Percentiles rank a stretch among this genome's conserved stretches.
These are phyloP conservation scores for Berberis thunbergii DNA, from an alignment of 164 flowering plant genomes.

Conservation along the genomic window DNA sequence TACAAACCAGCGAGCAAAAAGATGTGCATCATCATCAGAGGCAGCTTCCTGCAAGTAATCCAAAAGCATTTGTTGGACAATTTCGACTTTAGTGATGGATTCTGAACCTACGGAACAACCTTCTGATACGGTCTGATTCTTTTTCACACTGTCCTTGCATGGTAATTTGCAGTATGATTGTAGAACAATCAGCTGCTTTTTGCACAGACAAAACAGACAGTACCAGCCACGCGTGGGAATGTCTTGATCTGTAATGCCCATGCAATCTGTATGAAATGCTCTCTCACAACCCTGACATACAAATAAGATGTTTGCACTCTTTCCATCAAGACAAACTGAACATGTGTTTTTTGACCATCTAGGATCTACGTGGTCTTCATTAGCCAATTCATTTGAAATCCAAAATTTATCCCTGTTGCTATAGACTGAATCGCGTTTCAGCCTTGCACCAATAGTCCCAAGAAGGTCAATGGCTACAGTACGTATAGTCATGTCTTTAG, in stretches of 20 bases:
- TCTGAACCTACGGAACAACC: slow-evolving; percentile 27
- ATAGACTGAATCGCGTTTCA: slow-evolving; percentile 73
- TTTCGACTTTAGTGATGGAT: slow-evolving; percentile 42
- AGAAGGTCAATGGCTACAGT: slow-evolving; percentile 88
- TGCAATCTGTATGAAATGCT: slow-evolving; percentile 75
- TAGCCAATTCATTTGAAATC: slow-evolving; percentile 51
- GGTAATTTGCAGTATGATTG: slow-evolving; percentile 61
- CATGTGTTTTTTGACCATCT: slow-evolving; percentile 47
- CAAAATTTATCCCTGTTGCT: slow-evolving; percentile 57
- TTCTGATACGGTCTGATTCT: slow-evolving; percentile 13
- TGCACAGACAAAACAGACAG: slow-evolving; percentile 69
- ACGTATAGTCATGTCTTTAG: slow-evolving; percentile 79
- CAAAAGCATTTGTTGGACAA: slow-evolving; percentile 81
- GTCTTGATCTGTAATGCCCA: slow-evolving; percentile 56
- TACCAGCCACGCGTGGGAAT: slow-evolving; percentile 39
- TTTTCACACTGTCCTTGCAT: slow-evolving; percentile 28
- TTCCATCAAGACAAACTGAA: slow-evolving; percentile 57
- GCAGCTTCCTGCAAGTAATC: slow-evolving; percentile 71
- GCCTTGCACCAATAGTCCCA: slow-evolving; percentile 87
- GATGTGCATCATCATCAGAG: slow-evolving; percentile 64
- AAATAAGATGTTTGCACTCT: slow-evolving; percentile 33
- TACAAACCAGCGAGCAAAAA: slow-evolving; percentile 82
- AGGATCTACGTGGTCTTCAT: slow-evolving; percentile 22
- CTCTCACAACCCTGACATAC: slow-evolving; percentile 72
- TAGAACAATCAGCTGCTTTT: slow-evolving; percentile 67